Base-by-base conservation (phyloP, 2,329 filamentous ascomycete species). In the Trichoderma citrinoviride region DNA sequence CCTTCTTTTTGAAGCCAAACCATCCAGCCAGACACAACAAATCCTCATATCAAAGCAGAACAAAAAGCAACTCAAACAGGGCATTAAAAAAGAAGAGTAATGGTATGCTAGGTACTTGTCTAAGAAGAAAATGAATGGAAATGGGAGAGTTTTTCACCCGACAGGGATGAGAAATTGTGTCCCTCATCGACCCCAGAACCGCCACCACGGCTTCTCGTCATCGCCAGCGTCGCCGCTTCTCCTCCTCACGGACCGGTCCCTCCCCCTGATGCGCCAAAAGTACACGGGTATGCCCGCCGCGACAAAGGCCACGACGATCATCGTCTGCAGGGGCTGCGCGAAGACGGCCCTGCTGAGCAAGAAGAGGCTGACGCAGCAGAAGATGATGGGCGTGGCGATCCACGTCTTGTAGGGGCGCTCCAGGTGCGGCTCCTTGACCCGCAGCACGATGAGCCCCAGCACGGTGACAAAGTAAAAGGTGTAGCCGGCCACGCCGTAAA, bases 391-490 rank as follows among this genome's bases (percentile, higher is more conserved):
- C 2, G 95, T 99, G 0, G 90, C 90, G 73, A 99, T 97, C 95
- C 94, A 99, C 3, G 93, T 97, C 75, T 88, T 89, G 78, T 99
- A 99, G 0, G 95, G 94, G 27, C 95, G 81, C 76, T 97, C 93
- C 52, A 99, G 83, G 67, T 89, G 83, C 4, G 95, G 95, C 76
- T 99, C 95, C 67, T 85, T 86, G 33, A 98, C 92, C 33, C 95
- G 85, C 67, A 99, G 82, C 60, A 99, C 86, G 68, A 99, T 97
- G 55, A 99, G 83, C 0, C 95, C 95, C 0, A 99, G 85, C 0
- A 99, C 95, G 0, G 94, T 96, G 64, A 96, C 80, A 77, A 99
- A 99, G 80, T 99, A 99, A 75, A 99, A 99, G 0, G 92, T 92
- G 76, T 99, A 99, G 15, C 93, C 93, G 0, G 95, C 95, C 14